These are phyloP conservation scores for Lumnitzera littorea DNA, from an alignment of 345 rosid species.

Conservation along the genomic window DNA sequence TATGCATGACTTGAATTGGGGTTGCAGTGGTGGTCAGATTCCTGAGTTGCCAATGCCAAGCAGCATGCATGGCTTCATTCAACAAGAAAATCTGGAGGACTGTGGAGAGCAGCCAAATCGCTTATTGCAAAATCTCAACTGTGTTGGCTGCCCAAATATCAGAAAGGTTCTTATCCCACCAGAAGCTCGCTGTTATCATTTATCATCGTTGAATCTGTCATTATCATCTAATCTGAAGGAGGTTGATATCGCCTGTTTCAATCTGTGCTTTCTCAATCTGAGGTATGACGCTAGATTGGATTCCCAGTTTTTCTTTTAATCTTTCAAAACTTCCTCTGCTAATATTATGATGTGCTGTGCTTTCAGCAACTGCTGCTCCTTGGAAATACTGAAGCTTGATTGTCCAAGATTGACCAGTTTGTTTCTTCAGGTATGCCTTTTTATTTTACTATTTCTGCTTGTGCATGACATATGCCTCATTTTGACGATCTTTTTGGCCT, in stretches of 20 bases:
- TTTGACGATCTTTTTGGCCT: constrained; percentile 1
- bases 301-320: neutral
- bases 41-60: constrained; percentile 24
- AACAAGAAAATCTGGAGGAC: constrained; percentile 23
- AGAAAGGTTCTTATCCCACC: constrained; percentile 80
- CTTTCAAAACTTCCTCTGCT: neutral
- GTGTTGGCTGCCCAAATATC: constrained; percentile 90
- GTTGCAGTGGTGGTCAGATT: constrained; percentile 35
- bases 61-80: constrained; percentile 15
- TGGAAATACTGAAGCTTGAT: constrained; percentile 74
- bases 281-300: constrained; percentile 32
- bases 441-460: too few species aligned
- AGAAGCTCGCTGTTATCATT: constrained; percentile 62
- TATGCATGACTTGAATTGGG: constrained; percentile 97
- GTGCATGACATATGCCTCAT: neutral
- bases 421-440: constrained; percentile 63
- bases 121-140: constrained; percentile 84
- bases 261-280: constrained; percentile 63
- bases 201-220: constrained; percentile 79
- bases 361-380: constrained; percentile 73
- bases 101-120: constrained; percentile 46
- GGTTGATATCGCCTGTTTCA: constrained; percentile 70
- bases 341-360: constrained; percentile 4
- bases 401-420: constrained; percentile 86
- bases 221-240: constrained; percentile 82